A percentile compares a stretch with the other conserved stretches of the same genome.
These are phyloP conservation scores for Plectosphaerella plurivora DNA, from an alignment of 2,329 filamentous ascomycete genomes.

Conservation along the genomic window DNA sequence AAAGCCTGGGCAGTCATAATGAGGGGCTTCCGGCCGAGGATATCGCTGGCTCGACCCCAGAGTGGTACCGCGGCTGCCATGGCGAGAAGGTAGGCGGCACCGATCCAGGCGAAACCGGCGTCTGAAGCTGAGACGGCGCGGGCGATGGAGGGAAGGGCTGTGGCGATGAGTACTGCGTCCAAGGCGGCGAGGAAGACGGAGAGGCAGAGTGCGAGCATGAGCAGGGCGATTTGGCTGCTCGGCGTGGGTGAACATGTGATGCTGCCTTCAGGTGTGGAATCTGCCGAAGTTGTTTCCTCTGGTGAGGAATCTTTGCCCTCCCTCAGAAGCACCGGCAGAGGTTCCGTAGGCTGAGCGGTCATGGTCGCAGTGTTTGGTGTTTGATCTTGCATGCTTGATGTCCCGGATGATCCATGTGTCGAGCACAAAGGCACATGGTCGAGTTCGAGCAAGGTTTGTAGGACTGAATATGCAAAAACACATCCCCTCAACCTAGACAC, in stretches of 20 bases:
- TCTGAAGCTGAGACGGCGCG: constrained; percentile 58
- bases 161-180: constrained; percentile 61
- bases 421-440: too few relatives aligned
- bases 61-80: constrained; percentile 63
- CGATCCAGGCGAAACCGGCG: constrained; percentile 73
- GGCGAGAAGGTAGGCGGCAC: constrained; percentile 67
- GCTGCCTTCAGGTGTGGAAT: background rate
- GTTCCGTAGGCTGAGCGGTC: background rate
- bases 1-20: constrained; percentile 44
- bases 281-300: background rate
- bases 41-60: constrained; percentile 62
- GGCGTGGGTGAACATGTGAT: background rate
- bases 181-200: constrained; percentile 50
- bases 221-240: constrained; percentile 27
- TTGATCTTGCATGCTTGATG: background rate
- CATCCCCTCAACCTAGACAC: too few relatives aligned
- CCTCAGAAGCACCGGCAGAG: background rate
- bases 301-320: background rate
- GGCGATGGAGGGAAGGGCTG: constrained; percentile 62
- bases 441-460: too few relatives aligned
- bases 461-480: too few relatives aligned
- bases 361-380: too few relatives aligned
- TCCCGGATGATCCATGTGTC: too few relatives aligned
- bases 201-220: constrained; percentile 36
- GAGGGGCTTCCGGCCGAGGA: constrained; percentile 54